phyloP scores from a whole-genome alignment of 2,329 filamentous ascomycete species.

The Epichloe glyceriae region DNA sequence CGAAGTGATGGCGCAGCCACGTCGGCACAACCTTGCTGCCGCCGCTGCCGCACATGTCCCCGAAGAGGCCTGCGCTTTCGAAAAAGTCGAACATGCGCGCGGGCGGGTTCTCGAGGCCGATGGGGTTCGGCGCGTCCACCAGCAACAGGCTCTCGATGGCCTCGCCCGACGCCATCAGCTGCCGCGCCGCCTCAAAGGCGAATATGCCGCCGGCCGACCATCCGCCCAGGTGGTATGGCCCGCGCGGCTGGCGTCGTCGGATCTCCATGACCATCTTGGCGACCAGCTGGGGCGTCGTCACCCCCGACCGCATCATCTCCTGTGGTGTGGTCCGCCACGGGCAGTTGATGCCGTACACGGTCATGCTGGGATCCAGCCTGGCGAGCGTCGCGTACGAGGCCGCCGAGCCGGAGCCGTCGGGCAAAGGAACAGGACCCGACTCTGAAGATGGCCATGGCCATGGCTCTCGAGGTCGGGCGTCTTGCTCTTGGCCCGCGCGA shows the following conservation, averaged over 20 bases:
- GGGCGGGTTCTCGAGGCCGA: conserved; percentile 56
- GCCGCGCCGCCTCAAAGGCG: conserved; percentile 52
- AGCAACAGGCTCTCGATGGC: conserved; percentile 47
- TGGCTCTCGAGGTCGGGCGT: neutral
- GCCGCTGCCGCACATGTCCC: conserved; percentile 45
- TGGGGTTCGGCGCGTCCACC: conserved; percentile 53
- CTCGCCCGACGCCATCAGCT: conserved; percentile 44
- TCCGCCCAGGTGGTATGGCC: conserved; percentile 30
- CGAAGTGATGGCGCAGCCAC: conserved; percentile 67
- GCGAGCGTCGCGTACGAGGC: conserved; percentile 13
- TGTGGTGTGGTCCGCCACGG: neutral
- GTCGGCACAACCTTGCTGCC: conserved; percentile 45
- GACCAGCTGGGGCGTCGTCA: neutral
- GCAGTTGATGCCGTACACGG: conserved; percentile 14
- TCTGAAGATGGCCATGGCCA: no score
- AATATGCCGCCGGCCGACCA: conserved; percentile 70
- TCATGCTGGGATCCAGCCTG: neutral
- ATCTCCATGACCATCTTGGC: conserved; percentile 4
- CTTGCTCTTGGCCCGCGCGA: neutral
- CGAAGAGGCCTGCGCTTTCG: conserved; percentile 43
- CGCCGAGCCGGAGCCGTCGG: conserved; percentile 18
- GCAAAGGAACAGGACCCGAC: conserved; percentile 13
- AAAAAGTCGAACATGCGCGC: conserved; percentile 54
- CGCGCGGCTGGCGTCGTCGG: conserved; percentile 3
- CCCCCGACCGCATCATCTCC: neutral